Base-by-base conservation (phyloP, 1,284 basidiomycete genomes). In the Ustilago trichophora region DNA sequence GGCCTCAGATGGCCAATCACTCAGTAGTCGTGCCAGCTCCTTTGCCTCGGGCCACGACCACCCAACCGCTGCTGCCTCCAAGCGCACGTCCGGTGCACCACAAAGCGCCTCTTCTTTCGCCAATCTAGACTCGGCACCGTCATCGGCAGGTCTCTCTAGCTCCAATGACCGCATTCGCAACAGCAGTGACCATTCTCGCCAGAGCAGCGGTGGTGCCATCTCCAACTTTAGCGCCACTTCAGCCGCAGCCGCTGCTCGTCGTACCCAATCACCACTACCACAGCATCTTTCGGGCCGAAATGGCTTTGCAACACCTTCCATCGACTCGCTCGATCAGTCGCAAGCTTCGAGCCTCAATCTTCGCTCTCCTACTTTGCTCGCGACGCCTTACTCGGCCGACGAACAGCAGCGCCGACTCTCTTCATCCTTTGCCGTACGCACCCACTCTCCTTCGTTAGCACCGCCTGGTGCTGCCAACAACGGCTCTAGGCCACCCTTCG, bases 11-110 rank as follows among this genome's bases (percentile, higher is more conserved):
- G 43, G 38, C 8, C 59, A 63, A 29, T 56, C 60, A 4, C 38
- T 43, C 31, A 57, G 49, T 48, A 64, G 60, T 26, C 53, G 54
- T 11, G 44, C 60, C n/a, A 55, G 48, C 40, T 57, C 60, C n/a
- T 57, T 64, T 31, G 25, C 53, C n/a, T 64, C 60, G 22, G 49
- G 34, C 12, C 43, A 56, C n/a, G 49, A 52, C 19, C 53, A 36
- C 8, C 15, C 41, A 9, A 13, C 50, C 4, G 11, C 27, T 10
- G 18, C 34, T 11, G 41, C 25, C 15, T 25, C 44, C 31, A 60
- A 60, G 21, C 33, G 24, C 35, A 27, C 27, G 15, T 42, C 47
- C 6, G 27, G 34, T 26, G 15, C 35, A 6, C 27, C 51, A 8
- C 16, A 42, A 16, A 24, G n/a, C 29, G 27, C 22, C 10, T 53